A percentile compares a stretch with the other conserved stretches of the same genome.
These are phyloP conservation scores for Trichoderma lentiforme DNA, from an alignment of 2,329 filamentous ascomycete species.

Conservation along the genomic window DNA sequence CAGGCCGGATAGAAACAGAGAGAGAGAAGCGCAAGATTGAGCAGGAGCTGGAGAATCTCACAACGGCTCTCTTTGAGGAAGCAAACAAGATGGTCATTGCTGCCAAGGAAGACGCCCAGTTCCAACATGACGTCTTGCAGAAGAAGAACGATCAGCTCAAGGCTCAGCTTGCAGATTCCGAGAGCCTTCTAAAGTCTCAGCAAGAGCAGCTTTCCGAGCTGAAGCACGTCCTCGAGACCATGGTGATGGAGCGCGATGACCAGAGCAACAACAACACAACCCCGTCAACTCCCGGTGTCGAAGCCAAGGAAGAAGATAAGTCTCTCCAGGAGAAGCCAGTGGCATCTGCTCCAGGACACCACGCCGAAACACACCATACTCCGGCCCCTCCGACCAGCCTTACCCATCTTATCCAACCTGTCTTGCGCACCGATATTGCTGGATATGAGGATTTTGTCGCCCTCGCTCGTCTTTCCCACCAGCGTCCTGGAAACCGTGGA, in stretches of 20 bases:
- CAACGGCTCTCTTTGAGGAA: constrained; percentile 92
- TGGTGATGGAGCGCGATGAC: constrained; percentile 72
- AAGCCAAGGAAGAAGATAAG: constrained; percentile 49
- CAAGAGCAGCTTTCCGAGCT: constrained; percentile 91
- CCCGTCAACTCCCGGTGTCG: constrained; percentile 78
- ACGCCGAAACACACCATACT: constrained; percentile 41
- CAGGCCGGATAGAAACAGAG: constrained; percentile 61
- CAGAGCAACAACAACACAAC: constrained; percentile 62
- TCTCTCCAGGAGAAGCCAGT: constrained; percentile 29
- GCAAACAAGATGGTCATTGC: constrained; percentile 94
- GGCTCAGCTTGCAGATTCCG: constrained; percentile 80
- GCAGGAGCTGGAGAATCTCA: constrained; percentile 84
- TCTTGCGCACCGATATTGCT: constrained; percentile 76
- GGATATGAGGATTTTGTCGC: constrained; percentile 83
- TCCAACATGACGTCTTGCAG: constrained; percentile 75
- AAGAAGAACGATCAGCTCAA: constrained; percentile 86
- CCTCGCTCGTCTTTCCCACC: constrained; percentile 66
- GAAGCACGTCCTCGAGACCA: constrained; percentile 87
- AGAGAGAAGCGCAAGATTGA: constrained; percentile 87
- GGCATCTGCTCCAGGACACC: constrained; percentile 25
- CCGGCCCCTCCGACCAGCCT: constrained; percentile 68
- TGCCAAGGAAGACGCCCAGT: constrained; percentile 83
- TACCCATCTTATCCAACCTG: constrained; percentile 75
- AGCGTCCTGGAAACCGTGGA: constrained; percentile 59
- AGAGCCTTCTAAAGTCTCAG: constrained; percentile 79